phyloP scores from a whole-genome alignment of 192 early-diverging fungal genomes.

The Coemansia sp. region DNA sequence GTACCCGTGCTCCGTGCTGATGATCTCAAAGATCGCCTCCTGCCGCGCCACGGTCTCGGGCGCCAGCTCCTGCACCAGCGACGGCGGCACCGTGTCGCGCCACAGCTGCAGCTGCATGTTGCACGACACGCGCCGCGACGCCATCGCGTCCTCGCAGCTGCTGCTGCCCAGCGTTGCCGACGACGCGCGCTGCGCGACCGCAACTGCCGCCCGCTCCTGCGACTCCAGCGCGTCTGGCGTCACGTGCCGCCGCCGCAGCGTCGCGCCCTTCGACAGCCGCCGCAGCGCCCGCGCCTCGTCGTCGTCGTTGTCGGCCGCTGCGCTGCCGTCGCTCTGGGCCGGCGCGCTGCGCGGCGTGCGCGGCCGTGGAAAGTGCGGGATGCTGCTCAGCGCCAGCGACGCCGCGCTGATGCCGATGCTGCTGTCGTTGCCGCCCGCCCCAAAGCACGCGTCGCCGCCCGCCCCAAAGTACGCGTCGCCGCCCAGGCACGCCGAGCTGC shows the following conservation, averaged over 20 bases:
- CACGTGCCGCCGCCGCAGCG: conserved; percentile 4
- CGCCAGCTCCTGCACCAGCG: conserved; percentile 27
- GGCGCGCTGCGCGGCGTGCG: neutral
- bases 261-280: neutral
- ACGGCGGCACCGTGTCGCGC: conserved; percentile 39
- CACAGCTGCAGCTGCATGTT: conserved; percentile 45
- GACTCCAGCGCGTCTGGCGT: neutral
- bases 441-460: no score
- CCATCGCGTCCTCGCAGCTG: conserved; percentile 7
- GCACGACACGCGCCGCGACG: conserved; percentile 9
- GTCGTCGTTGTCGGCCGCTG: neutral
- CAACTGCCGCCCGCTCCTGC: neutral
- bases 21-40: conserved; percentile 87
- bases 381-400: conserved; percentile 8
- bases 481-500: conserved; percentile 5
- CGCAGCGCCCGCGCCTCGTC: neutral
- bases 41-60: conserved; percentile 53
- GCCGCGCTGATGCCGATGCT: neutral
- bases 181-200: neutral
- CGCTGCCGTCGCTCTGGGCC: neutral
- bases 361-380: conserved; percentile 12
- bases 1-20: conserved; percentile 84
- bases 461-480: no score
- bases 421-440: neutral
- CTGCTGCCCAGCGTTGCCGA: conserved; percentile 6